Percentiles rank a stretch among this genome's conserved stretches.
Conservation (phyloP, 1,139 yeast species). For the Ashbya aceris region DNA sequence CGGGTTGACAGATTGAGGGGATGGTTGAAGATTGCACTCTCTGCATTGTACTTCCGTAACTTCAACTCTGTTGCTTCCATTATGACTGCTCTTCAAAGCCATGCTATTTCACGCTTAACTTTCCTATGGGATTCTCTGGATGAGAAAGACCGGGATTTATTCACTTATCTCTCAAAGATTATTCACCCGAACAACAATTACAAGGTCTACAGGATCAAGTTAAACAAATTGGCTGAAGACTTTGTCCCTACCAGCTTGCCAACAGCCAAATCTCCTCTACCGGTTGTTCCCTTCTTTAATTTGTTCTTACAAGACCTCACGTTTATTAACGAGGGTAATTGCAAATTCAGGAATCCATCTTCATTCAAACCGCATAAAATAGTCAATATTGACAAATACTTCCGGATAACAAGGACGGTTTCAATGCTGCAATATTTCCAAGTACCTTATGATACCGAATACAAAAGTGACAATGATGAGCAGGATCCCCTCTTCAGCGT, state of each 20-base stretch:
- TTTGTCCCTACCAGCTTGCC: constrained; percentile 19
- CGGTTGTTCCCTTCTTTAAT: constrained; percentile 81
- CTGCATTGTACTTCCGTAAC: constrained; percentile 72
- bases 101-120: constrained; percentile 60
- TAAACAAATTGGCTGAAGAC: constrained; percentile 43
- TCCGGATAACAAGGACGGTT: constrained; percentile 61
- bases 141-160: constrained; percentile 55
- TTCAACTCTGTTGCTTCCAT: constrained; percentile 86
- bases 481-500: constrained; percentile 30
- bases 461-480: constrained; percentile 11
- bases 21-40: constrained; percentile 79
- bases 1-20: constrained; percentile 49
- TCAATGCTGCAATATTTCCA: constrained; percentile 77
- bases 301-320: constrained; percentile 80
- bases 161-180: constrained; percentile 58
- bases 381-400: constrained; percentile 76
- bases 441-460: constrained; percentile 40
- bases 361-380: constrained; percentile 38
- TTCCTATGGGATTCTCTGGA: constrained; percentile 59
- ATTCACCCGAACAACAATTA: constrained; percentile 82
- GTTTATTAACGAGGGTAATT: constrained; percentile 80
- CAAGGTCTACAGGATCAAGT: constrained; percentile 58
- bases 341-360: constrained; percentile 53
- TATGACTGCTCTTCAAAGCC: constrained; percentile 75
- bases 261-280: constrained; percentile 47